A percentile compares a stretch with the other conserved stretches of the same genome.
Evolutionary conservation across 371 early-diverging fungal species (phyloP).

Genomic region (Mucor circinelloides): DNA sequence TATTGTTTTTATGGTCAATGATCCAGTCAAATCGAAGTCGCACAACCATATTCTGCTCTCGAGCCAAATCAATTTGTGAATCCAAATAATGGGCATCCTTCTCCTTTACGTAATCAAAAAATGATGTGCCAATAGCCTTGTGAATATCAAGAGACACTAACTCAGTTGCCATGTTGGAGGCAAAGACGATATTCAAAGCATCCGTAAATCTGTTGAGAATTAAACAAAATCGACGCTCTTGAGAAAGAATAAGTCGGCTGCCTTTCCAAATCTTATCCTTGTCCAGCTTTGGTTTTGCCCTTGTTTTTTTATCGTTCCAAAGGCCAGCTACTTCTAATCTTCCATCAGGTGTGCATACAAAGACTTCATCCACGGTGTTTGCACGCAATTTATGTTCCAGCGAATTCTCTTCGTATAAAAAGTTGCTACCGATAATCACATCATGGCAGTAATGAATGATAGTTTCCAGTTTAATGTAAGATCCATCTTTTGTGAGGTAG

Average conservation of each 20-base stretch:
- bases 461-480: slow-evolving; percentile 32
- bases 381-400: slow-evolving; percentile 35
- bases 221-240: slow-evolving; percentile 35
- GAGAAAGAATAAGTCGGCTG: background rate
- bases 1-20: slow-evolving; percentile 12
- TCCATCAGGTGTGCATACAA: slow-evolving; percentile 26
- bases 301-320: slow-evolving; percentile 32
- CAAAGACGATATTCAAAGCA: slow-evolving; percentile 31
- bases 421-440: slow-evolving; percentile 33
- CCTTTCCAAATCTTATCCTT: slow-evolving; percentile 8
- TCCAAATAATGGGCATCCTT: slow-evolving; percentile 23
- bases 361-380: slow-evolving; percentile 41
- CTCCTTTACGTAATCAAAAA: slow-evolving; percentile 32
- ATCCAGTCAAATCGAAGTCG: slow-evolving; percentile 49
- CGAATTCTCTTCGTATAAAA: slow-evolving; percentile 23
- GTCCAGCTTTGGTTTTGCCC: slow-evolving; percentile 1
- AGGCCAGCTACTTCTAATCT: slow-evolving; percentile 31
- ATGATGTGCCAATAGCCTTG: slow-evolving; percentile 25
- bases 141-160: slow-evolving; percentile 26
- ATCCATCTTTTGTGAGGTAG: slow-evolving; percentile 28
- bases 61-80: slow-evolving; percentile 32
- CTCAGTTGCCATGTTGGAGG: slow-evolving; percentile 20
- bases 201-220: slow-evolving; percentile 44
- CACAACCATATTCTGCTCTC: slow-evolving; percentile 31
- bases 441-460: slow-evolving; percentile 48